Evolutionary conservation across 345 rosid species (phyloP).

Genomic region (Hibiscus syriacus): DNA sequence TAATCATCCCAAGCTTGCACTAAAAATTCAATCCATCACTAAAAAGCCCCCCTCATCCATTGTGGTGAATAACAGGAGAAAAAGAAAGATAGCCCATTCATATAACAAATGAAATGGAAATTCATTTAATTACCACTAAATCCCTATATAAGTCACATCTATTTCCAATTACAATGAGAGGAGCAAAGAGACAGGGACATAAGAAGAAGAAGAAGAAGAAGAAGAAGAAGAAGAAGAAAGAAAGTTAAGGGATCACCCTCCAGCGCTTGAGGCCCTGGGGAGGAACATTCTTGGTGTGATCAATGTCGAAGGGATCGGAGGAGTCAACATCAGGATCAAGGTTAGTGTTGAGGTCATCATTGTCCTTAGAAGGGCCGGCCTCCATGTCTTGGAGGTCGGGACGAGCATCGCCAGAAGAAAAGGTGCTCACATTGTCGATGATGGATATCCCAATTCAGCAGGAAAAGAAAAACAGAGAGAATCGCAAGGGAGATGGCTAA

Average conservation of each 20-base stretch:
- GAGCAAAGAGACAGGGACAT: neutral
- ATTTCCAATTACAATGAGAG: neutral
- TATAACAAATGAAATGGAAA: neutral
- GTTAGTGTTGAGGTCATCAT: conserved; percentile 21
- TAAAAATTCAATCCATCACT: too few species aligned
- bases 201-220: neutral
- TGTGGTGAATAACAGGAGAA: neutral
- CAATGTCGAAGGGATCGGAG: conserved; percentile 60
- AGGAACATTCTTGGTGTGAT: conserved; percentile 65
- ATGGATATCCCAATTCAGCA: neutral
- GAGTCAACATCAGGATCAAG: conserved; percentile 18
- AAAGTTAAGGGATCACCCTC: conserved; percentile 46
- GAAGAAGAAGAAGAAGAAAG: too few species aligned
- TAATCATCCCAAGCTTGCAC: too few species aligned
- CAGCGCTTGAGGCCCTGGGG: conserved; percentile 57
- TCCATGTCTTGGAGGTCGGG: conserved; percentile 22
- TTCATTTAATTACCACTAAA: neutral
- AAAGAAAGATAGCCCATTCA: neutral
- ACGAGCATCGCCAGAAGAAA: neutral
- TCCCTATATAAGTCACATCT: neutral
- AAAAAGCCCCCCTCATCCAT: neutral
- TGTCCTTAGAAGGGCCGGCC: conserved; percentile 25
- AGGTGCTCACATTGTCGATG: neutral
- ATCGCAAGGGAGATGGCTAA: conserved; percentile 11
- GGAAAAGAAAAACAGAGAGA: neutral